Base-by-base conservation (phyloP, 225 moss, liverwort and hornwort genomes). In the Neckera pumila region DNA sequence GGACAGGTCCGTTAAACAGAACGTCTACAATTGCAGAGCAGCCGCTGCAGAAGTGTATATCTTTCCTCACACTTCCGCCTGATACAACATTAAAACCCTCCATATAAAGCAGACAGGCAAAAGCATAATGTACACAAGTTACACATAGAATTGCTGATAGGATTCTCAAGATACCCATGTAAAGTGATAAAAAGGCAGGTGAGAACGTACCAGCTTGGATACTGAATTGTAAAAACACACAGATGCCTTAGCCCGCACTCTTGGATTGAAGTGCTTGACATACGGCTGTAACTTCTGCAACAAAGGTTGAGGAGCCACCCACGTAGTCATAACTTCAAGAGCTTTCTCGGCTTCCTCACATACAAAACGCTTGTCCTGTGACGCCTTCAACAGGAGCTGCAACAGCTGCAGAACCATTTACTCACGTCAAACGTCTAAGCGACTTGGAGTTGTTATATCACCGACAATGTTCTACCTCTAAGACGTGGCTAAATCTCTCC, bases 281-380 rank as follows among this genome's bases (percentile, higher is more conserved):
- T 97, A 99, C 15, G 96, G 99, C 90, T 96, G 92, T 36, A 99
- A 92, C 90, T 99, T 99, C 91, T 91, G 95, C 76, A 99, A 82
- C 22, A 94, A 83, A 33, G 95, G 95, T 62, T 93, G 90, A 31
- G 97, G 96, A 85, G 95, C 92, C 79, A 96, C 91, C 90, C 91
- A 96, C 60, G 87, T 86, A 25, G 97, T 96, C 99, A 99, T 95
- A 20, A 92, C 93, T 79, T 92, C 89, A 33, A 99, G 95, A 82
- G 99, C 65, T 87, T 92, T 95, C 90, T 96, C 99, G 59, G 99
- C 99, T 91, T 99, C 99, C 88, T 99, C 99, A 89, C 99, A 99
- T 23, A 99, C 99, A 67, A 99, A 99, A 86, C 96, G 95, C 85
- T 99, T 99, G 93, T 99, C 99, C 91, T 97, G 97, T 38, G 99